Evolutionary conservation across 495 filamentous ascomycete species (phyloP).

Genomic region (Penicillium egyptiacum): DNA sequence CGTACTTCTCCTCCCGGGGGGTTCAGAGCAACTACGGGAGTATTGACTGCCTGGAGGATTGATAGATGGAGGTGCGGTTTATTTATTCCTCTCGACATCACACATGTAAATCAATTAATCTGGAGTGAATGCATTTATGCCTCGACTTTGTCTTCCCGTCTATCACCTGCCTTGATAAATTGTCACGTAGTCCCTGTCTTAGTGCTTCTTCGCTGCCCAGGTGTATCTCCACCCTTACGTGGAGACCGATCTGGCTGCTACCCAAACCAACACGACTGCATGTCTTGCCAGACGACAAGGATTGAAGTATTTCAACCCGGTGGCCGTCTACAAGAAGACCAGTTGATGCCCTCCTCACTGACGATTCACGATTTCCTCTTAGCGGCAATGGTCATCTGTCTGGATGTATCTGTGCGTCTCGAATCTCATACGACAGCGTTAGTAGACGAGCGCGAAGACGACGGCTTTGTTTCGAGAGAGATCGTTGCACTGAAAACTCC

Average conservation of each 20-base stretch:
- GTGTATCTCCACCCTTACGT: background rate
- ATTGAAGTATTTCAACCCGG: constrained; percentile 30
- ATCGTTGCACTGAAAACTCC: constrained; percentile 37
- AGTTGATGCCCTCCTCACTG: constrained; percentile 49
- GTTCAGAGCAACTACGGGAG: constrained; percentile 23
- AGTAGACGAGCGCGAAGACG: background rate
- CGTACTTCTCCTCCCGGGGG: background rate
- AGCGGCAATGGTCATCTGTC: constrained; percentile 51
- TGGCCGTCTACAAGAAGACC: constrained; percentile 43
- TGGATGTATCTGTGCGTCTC: constrained; percentile 39
- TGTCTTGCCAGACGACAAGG: background rate
- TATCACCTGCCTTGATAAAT: background rate
- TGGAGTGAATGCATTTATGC: background rate
- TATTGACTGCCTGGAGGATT: constrained; percentile 7
- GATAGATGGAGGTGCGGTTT: constrained; percentile 27
- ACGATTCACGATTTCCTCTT: constrained; percentile 50
- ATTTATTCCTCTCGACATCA: constrained; percentile 25
- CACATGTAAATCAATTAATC: background rate
- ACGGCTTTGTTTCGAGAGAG: constrained; percentile 6
- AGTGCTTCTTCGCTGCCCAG: background rate
- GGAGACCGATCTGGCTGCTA: background rate
- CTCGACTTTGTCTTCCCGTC: background rate
- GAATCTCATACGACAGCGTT: constrained; percentile 9
- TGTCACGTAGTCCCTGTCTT: background rate
- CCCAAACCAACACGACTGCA: background rate